These are phyloP conservation scores for Lichtheimia ramosa DNA, from an alignment of 371 early-diverging fungal genomes.

Conservation along the genomic window DNA sequence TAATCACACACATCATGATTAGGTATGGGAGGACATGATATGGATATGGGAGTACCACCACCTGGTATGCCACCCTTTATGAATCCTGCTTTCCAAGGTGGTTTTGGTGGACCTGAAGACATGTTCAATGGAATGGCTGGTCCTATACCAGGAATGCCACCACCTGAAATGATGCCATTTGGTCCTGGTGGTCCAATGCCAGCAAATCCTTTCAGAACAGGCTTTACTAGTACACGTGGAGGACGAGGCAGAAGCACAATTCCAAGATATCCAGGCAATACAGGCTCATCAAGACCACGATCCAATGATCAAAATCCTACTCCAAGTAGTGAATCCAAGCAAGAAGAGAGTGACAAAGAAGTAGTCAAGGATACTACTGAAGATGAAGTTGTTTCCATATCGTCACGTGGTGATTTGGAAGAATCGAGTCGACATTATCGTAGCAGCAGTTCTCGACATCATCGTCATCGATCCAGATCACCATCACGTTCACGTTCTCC, in stretches of 20 bases:
- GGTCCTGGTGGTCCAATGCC: constrained; percentile 13
- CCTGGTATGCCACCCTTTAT: constrained; percentile 35
- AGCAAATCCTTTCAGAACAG: background rate
- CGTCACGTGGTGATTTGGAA: constrained; percentile 27
- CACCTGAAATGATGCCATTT: constrained; percentile 37
- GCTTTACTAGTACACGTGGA: constrained; percentile 24
- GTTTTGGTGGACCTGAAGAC: constrained; percentile 23
- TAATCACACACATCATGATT: too few relatives aligned
- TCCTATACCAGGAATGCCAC: constrained; percentile 39
- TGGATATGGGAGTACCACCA: constrained; percentile 13
- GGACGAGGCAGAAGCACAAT: constrained; percentile 30
- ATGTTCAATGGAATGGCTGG: constrained; percentile 18
- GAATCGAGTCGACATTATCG: constrained; percentile 14
- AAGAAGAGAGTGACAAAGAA: constrained; percentile 2
- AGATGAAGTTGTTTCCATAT: constrained; percentile 30
- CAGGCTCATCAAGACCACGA: constrained; percentile 3
- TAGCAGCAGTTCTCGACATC: constrained; percentile 18
- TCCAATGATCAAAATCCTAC: background rate
- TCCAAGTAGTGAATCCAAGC: constrained; percentile 6
- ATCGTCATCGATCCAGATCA: constrained; percentile 9
- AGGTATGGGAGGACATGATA: constrained; percentile 14
- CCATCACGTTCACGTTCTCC: constrained; percentile 3
- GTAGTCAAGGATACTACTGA: constrained; percentile 18
- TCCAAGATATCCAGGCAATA: constrained; percentile 13
- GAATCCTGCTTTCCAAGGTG: constrained; percentile 31